Base-by-base conservation (phyloP, 495 filamentous ascomycete species). In the Xylaria acuta region DNA sequence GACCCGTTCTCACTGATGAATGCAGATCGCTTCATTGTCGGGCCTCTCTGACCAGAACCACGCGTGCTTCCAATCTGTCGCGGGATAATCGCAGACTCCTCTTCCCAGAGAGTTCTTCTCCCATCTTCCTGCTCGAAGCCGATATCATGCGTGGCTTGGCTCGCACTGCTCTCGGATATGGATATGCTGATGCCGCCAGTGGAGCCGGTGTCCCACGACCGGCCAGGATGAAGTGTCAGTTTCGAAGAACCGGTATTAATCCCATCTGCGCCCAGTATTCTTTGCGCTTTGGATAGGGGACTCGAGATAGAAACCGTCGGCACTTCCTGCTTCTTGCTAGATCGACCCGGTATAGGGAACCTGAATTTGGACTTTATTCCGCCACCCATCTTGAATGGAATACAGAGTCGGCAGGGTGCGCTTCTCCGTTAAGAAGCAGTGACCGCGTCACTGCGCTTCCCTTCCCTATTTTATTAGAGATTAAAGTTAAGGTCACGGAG, bases 331-430 rank as follows among this genome's bases (percentile, higher is more conserved):
- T 74, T 65, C 71, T 82, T 84, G 36, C 80, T 74, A 60, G 78
- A 84, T 64, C 86, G 84, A 41, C 86, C 85, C 64, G 86, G 85
- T 14, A 87, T 76, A 41, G 86, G 84, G 64, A 88, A 88, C 34
- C 78, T 81, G 72, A 88, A 88, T 65, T 85, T 88, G 22, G 86
- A 86, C 64, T 80, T 81, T n/a, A 72, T 72, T 7, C 70, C 70
- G 71, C 82, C 79, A 54, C 84, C 85, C 86, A 88, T 88, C 47
- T 74, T 78, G 27, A 51, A 32, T 32, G 60, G 72, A 43, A 41
- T 47, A 22, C 27, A 67, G 66, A 51, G 30, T 32, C 45, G 27
- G 27, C 59, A 2, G 22, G 41, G 45, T 58, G 69, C 25, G 69
- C 47, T 66, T 56, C 47, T 43, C 34, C 45, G 67, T 45, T 34